These are phyloP conservation scores for Boletales sp. DNA, from an alignment of 768 basidiomycete species.

Conservation along the genomic window DNA sequence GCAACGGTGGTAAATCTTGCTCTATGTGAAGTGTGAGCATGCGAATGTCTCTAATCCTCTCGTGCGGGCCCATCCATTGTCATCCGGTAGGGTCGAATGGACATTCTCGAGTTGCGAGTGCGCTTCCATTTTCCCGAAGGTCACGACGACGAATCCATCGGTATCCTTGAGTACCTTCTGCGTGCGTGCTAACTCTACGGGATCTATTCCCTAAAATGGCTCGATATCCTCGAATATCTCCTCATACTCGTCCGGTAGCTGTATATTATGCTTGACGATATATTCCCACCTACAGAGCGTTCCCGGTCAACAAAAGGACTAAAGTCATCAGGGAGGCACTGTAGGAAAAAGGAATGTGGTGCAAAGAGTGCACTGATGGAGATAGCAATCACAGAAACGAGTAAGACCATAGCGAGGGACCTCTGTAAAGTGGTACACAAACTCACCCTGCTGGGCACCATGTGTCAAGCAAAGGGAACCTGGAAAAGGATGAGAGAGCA, in stretches of 20 bases:
- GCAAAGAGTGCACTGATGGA: not conserved
- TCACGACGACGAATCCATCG: slow-evolving; percentile 6
- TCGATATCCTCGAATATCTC: slow-evolving; percentile 38
- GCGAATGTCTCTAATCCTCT: slow-evolving; percentile 14
- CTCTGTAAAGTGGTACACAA: not conserved
- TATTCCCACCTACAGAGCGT: slow-evolving; percentile 37
- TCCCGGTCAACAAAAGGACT: too few relatives aligned
- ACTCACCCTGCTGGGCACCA: not conserved
- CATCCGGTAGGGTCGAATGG: slow-evolving; percentile 7
- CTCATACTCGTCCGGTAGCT: slow-evolving; percentile 46
- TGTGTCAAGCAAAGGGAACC: too few relatives aligned
- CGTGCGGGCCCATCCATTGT: not conserved
- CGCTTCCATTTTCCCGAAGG: slow-evolving; percentile 21
- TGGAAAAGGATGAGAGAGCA: too few relatives aligned
- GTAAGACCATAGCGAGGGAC: not conserved
- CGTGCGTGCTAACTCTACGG: slow-evolving; percentile 17
- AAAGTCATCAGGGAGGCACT: not conserved
- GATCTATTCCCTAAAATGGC: slow-evolving; percentile 36
- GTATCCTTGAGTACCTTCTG: slow-evolving; percentile 21
- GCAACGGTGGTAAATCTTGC: slow-evolving; percentile 29
- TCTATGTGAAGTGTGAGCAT: slow-evolving; percentile 25
- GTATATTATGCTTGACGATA: slow-evolving; percentile 35
- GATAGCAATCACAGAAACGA: not conserved
- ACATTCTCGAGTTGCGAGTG: slow-evolving; percentile 12
- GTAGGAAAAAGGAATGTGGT: not conserved